Evolutionary conservation across 2,329 filamentous ascomycete genomes (phyloP), one percentile per base, ranked within the genome.

Genomic region (Ceratocystis huliohia): DNA sequence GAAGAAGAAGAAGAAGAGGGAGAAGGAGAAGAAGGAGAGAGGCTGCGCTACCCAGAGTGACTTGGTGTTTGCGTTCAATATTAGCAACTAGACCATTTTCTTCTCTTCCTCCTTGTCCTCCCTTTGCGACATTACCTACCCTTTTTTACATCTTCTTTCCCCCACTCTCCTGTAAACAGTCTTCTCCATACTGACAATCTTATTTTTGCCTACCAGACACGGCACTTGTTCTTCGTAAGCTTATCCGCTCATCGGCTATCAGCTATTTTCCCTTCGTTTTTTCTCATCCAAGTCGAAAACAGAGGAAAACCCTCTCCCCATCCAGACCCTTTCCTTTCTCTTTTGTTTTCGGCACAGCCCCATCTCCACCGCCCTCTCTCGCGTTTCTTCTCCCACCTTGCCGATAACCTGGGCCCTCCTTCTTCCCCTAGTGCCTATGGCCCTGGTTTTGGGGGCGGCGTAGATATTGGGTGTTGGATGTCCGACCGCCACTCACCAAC

Each of bases 41-140:
- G 22, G 48, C 48, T 20, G 48, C 7, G 20, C n/a, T 22, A 20
- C 8, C 7, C 8, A 25, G 63, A 15, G 37, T 41, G 37, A 15
- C 37, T 41, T 15, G 37, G 1, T 41, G 37, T 15, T 41, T 41
- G 37, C 37, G 37, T 10, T 41, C 13, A 15, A 41, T 13, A 41
- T 4, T 5, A 15, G 13, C 37, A 41, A 13, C 37, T 41, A 4
- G 37, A 15, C 37, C 37, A 15, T 41, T 41, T 41, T 15, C 37
- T 63, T 46, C 15, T 46, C 13, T 63, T 63, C 15, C 44, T 46
- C 45, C 46, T 50, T 28, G 13, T 63, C 61, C 48, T 64, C 48
- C 30, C 17, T 28, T 33, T 28, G 30, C 30, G 30, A 33, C 6
- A 33, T 7, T 6, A 8, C 30, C 30, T 33, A 33, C 30, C 30